Evolutionary conservation across 345 rosid species (phyloP), one percentile per base, ranked within the genome.

Genomic region (Eucalyptus camaldulensis): DNA sequence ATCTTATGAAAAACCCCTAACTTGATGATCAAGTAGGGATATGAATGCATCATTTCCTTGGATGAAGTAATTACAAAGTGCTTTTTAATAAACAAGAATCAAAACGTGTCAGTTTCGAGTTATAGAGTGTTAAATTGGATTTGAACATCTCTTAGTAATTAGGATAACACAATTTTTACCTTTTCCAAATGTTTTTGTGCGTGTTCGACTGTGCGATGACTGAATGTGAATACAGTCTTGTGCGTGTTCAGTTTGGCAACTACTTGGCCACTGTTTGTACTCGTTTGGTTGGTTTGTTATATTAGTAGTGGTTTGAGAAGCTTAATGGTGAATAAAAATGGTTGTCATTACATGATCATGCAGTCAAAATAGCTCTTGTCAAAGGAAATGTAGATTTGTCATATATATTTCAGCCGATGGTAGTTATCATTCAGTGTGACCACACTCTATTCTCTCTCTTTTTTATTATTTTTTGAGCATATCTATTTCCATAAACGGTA

Each of bases 91-190:
- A 62, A 62, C 0, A 62, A 25, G 69, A 27, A 62, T 62, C 17
- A 62, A 62, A 62, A 13, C 2, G 4, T 62, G 69, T 62, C 0
- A 0, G 0, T 62, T 62, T 62, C 3, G 33, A 62, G 17, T 62
- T 27, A 27, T 6, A 62, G 7, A 56, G 69, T 29, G 69, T 29
- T 29, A 62, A 29, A 62, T 62, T n/a, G 69, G 69, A 62, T 62
- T 62, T 29, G 5, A n/a, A 6, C 29, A 9, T 62, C 31, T 62
- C 16, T 29, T 62, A 29, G 31, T 27, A 29, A 62, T 12, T 56
- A 62, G 69, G 69, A n/a, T 62, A 29, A 29, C 67, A 6, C 33
- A 62, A 7, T 62, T 62, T 62, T 13, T 13, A 62, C 69, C 3
- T 27, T 62, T 27, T 62, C 29, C 31, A 27, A 27, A 62, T 62